Evolutionary conservation across 257 asterid genomes (phyloP).

Genomic region (Hygrophila difformis): DNA sequence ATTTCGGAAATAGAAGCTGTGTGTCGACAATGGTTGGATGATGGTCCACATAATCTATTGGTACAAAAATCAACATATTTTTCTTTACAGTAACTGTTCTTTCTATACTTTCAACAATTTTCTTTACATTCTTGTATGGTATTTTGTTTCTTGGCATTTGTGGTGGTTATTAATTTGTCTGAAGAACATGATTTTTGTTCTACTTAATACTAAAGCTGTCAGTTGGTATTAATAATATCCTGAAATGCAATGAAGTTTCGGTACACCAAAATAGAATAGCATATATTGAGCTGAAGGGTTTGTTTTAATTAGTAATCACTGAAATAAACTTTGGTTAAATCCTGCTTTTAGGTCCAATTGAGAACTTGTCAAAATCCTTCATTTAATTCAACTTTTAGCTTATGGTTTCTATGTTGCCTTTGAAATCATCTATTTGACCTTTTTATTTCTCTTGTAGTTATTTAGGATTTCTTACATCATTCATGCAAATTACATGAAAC

Average conservation of each 20-base stretch:
- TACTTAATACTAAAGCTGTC: not conserved
- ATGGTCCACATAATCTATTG: constrained; percentile 51
- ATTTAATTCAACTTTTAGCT: not conserved
- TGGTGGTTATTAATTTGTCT: not conserved
- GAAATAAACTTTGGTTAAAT: no score
- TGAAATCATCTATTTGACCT: not conserved
- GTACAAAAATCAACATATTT: constrained; percentile 21
- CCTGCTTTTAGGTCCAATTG: no score
- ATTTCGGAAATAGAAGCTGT: constrained; percentile 71
- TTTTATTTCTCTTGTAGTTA: no score
- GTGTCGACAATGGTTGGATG: constrained; percentile 64
- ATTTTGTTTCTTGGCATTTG: constrained; percentile 2
- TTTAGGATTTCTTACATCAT: no score
- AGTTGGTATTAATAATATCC: no score
- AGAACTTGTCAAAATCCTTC: not conserved
- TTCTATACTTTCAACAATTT: not conserved
- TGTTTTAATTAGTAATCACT: no score
- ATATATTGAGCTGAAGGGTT: no score
- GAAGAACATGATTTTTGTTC: constrained; percentile 5
- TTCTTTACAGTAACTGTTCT: not conserved
- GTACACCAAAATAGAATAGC: no score
- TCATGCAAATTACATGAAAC: no score
- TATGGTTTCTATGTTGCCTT: not conserved
- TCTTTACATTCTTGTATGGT: not conserved
- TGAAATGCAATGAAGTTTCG: no score